Evolutionary conservation across 2,329 filamentous ascomycete species (phyloP).

Genomic region (Byssochlamys sp.): DNA sequence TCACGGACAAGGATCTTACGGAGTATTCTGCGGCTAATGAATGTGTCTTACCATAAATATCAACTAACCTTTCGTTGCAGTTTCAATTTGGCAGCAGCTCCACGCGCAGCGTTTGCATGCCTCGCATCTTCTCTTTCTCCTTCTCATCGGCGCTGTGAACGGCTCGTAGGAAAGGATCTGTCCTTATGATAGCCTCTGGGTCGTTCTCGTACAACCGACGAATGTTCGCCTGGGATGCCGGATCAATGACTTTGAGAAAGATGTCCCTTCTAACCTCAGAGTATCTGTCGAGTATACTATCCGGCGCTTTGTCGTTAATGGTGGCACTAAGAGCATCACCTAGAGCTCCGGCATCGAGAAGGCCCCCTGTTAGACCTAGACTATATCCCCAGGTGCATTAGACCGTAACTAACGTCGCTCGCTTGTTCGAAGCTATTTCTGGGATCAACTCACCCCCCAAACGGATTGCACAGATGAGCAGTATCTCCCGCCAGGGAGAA

Average conservation of each 20-base stretch:
- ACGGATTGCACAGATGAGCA: constrained; percentile 2
- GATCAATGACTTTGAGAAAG: constrained; percentile 27
- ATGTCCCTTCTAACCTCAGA: constrained; percentile 23
- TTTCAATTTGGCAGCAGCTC: neutral
- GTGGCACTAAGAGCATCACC: constrained; percentile 18
- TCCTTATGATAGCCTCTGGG: neutral
- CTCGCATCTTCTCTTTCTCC: neutral
- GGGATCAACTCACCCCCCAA: constrained; percentile 7
- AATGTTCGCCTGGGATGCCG: constrained; percentile 1
- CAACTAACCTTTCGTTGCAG: too few relatives aligned
- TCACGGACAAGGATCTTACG: too few relatives aligned
- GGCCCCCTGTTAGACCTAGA: constrained; percentile 15
- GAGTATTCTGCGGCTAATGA: too few relatives aligned
- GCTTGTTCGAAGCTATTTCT: neutral
- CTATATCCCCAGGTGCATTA: neutral
- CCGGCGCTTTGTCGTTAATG: constrained; percentile 11
- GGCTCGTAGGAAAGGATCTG: neutral
- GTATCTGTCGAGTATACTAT: constrained; percentile 25
- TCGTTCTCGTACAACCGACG: neutral
- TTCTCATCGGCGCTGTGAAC: neutral
- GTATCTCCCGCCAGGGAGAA: constrained; percentile 11
- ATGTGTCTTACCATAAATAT: too few relatives aligned
- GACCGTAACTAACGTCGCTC: neutral
- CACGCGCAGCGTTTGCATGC: neutral
- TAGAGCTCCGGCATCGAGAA: constrained; percentile 17